phyloP scores from a whole-genome alignment of 768 basidiomycete species.

The Russula compacta region DNA sequence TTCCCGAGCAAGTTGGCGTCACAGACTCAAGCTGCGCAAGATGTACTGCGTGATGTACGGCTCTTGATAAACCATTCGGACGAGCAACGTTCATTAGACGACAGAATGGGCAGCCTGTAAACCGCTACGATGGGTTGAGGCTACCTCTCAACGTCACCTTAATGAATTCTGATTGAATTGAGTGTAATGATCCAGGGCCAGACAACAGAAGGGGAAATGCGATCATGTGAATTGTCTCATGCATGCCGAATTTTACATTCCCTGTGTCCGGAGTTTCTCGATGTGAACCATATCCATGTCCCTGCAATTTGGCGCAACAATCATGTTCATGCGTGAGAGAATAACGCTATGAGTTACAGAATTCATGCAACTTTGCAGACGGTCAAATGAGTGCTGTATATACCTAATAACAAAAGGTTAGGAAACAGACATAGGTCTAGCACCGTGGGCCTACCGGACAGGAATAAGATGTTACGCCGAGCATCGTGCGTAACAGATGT shows the following conservation, averaged over 20 bases:
- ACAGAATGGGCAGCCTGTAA: slow-evolving; percentile 54
- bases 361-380: slow-evolving; percentile 4
- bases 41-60: slow-evolving; percentile 84
- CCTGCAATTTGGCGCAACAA: too few relatives aligned
- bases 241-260: too few relatives aligned
- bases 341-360: neutral
- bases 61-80: slow-evolving; percentile 55
- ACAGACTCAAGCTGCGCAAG: slow-evolving; percentile 64
- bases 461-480: slow-evolving; percentile 39
- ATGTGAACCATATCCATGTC: too few relatives aligned
- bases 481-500: slow-evolving; percentile 53
- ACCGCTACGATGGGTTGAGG: neutral
- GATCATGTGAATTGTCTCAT: too few relatives aligned
- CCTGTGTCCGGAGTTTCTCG: too few relatives aligned
- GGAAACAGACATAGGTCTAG: neutral
- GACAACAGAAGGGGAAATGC: too few relatives aligned
- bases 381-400: neutral
- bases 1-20: slow-evolving; percentile 69
- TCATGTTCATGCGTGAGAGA: neutral
- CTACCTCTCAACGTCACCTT: too few relatives aligned
- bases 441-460: slow-evolving; percentile 40
- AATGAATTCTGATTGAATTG: too few relatives aligned
- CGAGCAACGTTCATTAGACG: slow-evolving; percentile 69
- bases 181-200: too few relatives aligned
- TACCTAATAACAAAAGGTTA: neutral